phyloP scores from a whole-genome alignment of 1,284 basidiomycete genomes.

The Ustilago shanxiensis region DNA sequence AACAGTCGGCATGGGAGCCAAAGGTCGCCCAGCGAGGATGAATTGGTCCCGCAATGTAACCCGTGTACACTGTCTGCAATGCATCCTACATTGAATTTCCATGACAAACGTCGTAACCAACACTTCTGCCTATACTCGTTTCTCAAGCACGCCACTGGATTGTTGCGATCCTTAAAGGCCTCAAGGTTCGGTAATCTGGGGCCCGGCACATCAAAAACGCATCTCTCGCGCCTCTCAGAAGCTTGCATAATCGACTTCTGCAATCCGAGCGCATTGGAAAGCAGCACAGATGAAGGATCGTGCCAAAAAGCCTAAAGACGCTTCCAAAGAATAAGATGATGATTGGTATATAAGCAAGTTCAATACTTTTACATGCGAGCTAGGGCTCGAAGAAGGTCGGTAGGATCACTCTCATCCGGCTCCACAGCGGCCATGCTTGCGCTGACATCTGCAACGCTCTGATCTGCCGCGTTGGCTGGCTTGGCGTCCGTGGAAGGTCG shows the following conservation, averaged over 20 bases:
- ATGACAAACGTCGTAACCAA: not conserved
- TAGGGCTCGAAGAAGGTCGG: conserved; percentile 45
- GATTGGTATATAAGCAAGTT: not conserved
- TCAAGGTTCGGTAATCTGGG: no score
- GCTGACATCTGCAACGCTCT: conserved; percentile 37
- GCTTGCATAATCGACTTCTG: no score
- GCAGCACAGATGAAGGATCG: not conserved
- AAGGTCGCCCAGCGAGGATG: conserved; percentile 60
- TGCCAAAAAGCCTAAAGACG: not conserved
- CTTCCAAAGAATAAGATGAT: not conserved
- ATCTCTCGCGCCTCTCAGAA: not conserved
- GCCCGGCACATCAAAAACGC: no score
- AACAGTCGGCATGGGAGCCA: conserved; percentile 64
- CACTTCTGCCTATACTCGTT: not conserved
- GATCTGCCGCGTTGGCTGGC: conserved; percentile 15
- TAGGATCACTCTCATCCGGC: conserved; percentile 55
- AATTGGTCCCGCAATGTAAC: not conserved
- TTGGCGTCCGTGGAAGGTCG: conserved; percentile 6
- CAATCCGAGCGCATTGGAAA: no score
- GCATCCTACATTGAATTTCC: not conserved
- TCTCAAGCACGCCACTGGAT: not conserved
- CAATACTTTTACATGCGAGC: conserved; percentile 28
- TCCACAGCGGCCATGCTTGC: conserved; percentile 30
- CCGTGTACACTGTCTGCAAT: conserved; percentile 9
- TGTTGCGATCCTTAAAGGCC: not conserved